Percentiles rank a stretch among this genome's conserved stretches.
Conservation (phyloP, 371 early-diverging fungal genomes). For the Rhizopus stolonifer region DNA sequence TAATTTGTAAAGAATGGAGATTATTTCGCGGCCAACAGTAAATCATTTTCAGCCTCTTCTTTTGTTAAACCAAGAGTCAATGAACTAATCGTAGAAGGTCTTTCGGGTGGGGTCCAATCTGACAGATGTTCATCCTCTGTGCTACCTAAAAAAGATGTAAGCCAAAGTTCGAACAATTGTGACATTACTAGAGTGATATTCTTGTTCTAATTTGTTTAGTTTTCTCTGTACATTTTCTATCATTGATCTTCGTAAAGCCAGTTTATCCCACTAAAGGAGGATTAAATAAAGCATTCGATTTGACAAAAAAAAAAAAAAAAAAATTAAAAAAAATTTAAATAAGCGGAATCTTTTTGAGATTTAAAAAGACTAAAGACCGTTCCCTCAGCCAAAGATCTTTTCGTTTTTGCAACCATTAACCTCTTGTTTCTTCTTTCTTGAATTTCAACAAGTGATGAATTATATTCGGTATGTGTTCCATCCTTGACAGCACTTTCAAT, state of each 20-base stretch:
- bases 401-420: slow-evolving; percentile 22
- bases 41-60: slow-evolving; percentile 29
- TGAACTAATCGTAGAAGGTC: slow-evolving; percentile 36
- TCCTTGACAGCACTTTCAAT: slow-evolving; percentile 31
- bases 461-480: slow-evolving; percentile 32
- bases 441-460: slow-evolving; percentile 23
- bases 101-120: slow-evolving; percentile 38
- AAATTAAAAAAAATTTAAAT: no score
- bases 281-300: no score
- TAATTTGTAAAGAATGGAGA: no score
- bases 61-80: slow-evolving; percentile 36
- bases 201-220: slow-evolving; percentile 31
- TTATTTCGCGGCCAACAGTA: slow-evolving; percentile 19
- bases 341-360: slow-evolving; percentile 26
- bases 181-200: slow-evolving; percentile 38
- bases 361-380: slow-evolving; percentile 21
- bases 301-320: no score
- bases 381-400: slow-evolving; percentile 28
- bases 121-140: slow-evolving; percentile 36
- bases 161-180: not conserved
- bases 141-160: slow-evolving; percentile 17
- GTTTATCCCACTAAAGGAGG: slow-evolving; percentile 33
- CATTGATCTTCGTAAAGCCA: slow-evolving; percentile 32
- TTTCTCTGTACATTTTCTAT: slow-evolving; percentile 32
- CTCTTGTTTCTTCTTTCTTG: slow-evolving; percentile 23